A percentile compares a stretch with the other conserved stretches of the same genome.
These are phyloP conservation scores for Phaseolus lunatus DNA, from an alignment of 306 rosid genomes.

Conservation along the genomic window DNA sequence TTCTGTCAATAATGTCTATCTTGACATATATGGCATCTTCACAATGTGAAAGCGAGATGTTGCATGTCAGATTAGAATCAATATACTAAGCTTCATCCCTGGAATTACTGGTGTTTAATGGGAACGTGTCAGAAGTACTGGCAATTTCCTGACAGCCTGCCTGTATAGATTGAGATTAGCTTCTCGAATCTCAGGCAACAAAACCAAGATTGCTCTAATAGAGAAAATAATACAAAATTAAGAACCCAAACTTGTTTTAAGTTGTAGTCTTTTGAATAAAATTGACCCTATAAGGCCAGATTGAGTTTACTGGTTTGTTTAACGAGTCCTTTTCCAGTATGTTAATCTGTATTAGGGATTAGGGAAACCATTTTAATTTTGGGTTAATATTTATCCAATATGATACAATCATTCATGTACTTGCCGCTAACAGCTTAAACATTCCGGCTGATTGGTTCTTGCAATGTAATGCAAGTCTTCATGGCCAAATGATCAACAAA, in stretches of 20 bases:
- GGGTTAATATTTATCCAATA: background rate
- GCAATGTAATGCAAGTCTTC: conserved; percentile 21
- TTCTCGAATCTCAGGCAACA: conserved; percentile 10
- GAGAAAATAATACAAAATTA: background rate
- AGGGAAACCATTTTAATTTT: conserved; percentile 9
- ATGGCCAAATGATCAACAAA: background rate
- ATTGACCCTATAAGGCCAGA: background rate
- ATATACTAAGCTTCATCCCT: background rate
- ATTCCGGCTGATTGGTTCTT: background rate
- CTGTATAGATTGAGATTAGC: conserved; percentile 7
- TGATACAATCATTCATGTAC: conserved; percentile 1
- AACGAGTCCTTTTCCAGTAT: background rate
- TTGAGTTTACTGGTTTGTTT: background rate
- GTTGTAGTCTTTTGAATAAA: conserved; percentile 20
- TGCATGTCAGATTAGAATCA: conserved; percentile 29
- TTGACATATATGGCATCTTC: conserved; percentile 18
- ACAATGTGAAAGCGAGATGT: background rate
- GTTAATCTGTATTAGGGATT: background rate
- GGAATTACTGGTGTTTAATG: conserved; percentile 1
- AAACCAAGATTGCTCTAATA: conserved; percentile 16
- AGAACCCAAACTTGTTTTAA: background rate
- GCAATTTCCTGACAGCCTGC: conserved; percentile 7
- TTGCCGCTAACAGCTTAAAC: background rate
- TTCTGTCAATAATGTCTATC: background rate
- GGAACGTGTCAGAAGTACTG: background rate